Evolutionary conservation across 768 basidiomycete species (phyloP), one percentile per base, ranked within the genome.

Genomic region (Trametes gibbosa): DNA sequence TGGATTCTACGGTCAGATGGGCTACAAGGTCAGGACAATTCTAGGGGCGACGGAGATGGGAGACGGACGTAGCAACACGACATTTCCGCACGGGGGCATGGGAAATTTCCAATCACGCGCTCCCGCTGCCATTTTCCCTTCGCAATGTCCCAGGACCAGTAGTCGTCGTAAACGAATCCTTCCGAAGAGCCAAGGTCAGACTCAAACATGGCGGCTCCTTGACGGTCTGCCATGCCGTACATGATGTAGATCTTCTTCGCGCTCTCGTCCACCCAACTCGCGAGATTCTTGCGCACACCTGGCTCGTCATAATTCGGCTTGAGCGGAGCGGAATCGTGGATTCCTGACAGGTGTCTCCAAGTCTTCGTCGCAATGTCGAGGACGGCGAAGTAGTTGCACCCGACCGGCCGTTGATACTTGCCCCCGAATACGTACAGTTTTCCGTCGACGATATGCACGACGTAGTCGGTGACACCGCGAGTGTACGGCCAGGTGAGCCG

Each of bases 401-500:
- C 76, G 42, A 77, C 63, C 16, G 55, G 58, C 10, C 34, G 59
- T n/a, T 56, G 46, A 50, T 74, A 71, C 2, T 61, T 63, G 3
- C 77, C 78, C 2, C 74, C 75, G 53, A 79, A 78, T 14, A 78
- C 69, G 55, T 76, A 76, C 0, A 79, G 52, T 40, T 72, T 75
- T 34, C 69, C 68, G 14, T 69, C 58, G 24, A 72, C 64, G 41
- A 66, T 43, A 17, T 53, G 60, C 53, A 59, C 55, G 14, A 56
- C 43, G 53, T 62, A 69, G 42, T 63, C 63, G 6, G 41, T 53
- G 40, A 63, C 41, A 21, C 25, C 13, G 13, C 56, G 9, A 16
- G 37, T 35, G 53, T 57, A 60, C 50, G 62, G 65, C 59, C 62
- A 66, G 68, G 63, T 5, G 45, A 43, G 46, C 10, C 59, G 56